These are phyloP conservation scores for Trametes coccinea DNA, from an alignment of 768 basidiomycete genomes.

Conservation along the genomic window DNA sequence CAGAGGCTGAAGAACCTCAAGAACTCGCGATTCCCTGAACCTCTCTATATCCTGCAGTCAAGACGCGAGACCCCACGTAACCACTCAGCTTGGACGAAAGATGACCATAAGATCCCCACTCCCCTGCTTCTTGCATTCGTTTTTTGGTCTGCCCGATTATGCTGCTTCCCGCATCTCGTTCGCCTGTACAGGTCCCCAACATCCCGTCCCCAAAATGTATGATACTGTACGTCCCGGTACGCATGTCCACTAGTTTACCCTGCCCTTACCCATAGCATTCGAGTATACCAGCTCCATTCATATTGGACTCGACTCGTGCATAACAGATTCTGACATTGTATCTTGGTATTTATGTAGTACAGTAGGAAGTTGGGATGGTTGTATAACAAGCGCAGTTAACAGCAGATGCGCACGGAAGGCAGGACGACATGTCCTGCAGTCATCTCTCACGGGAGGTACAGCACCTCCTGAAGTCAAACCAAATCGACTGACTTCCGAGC, in stretches of 20 bases:
- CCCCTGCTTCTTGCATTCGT: neutral
- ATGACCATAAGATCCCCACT: neutral
- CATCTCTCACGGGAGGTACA: too few relatives aligned
- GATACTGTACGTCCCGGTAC: neutral
- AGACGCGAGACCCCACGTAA: neutral
- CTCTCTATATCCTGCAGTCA: neutral
- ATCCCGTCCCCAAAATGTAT: slow-evolving; percentile 12
- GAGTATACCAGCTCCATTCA: slow-evolving; percentile 4
- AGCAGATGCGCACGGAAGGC: neutral
- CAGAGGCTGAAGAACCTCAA: slow-evolving; percentile 46
- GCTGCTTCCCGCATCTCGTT: neutral
- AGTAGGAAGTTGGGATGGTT: neutral
- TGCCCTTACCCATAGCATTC: slow-evolving; percentile 9
- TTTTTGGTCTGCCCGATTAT: neutral
- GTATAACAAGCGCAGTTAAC: neutral
- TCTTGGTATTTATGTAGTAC: slow-evolving; percentile 18
- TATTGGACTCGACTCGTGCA: neutral
- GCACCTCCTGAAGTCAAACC: too few relatives aligned
- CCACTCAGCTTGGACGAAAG: neutral
- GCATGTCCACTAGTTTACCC: neutral
- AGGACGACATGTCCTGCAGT: too few relatives aligned
- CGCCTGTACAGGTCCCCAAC: neutral
- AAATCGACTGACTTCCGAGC: too few relatives aligned
- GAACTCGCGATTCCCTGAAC: slow-evolving; percentile 45
- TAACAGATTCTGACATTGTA: neutral